Base-by-base conservation (phyloP, 768 basidiomycete genomes). In the Tulasnella calospora region DNA sequence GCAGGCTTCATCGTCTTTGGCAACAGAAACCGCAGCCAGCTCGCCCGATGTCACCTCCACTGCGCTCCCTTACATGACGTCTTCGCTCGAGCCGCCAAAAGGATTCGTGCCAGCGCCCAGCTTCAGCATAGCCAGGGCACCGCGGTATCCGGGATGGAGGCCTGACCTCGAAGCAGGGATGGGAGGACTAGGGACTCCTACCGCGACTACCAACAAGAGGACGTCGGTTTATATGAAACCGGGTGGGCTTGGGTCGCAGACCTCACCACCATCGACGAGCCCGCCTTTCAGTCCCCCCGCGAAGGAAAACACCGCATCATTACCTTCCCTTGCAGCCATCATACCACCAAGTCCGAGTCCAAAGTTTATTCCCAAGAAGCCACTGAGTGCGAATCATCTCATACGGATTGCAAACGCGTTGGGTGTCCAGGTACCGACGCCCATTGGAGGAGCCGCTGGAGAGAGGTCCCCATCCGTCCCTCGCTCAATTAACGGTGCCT, bases 331-430 rank as follows among this genome's bases (percentile, higher is more conserved):
- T 33, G 61, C 61, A 13, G n/a, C 61, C 27, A 8, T 67, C 23
- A 33, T 67, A 10, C 61, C 61, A 33, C 61, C 61, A 8, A 67
- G n/a, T 67, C 61, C 61, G 33, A 27, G 21, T 30, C 61, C 61
- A 67, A 67, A 67, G 61, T 67, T 67, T 33, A 67, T 33, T 2
- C 61, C 44, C 30, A 33, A 69, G 23, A 78, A 61, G 30, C 94
- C 94, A 4, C 85, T 95, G 10, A 84, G 93, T 3, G 93, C 94
- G 6, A 88, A 92, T 81, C 88, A 92, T 17, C 89, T 95, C 13
- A 94, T 92, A 46, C 93, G 92, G 81, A 86, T 95, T 33, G 94
- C 93, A 21, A 95, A 95, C 82, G 94, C 94, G 3, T 90, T 95
- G 67, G 94, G 94, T 70, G 90, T 95, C 47, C 87, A 92, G 3